Conservation (phyloP, 768 basidiomycete species). For the Suillus brevipes region DNA sequence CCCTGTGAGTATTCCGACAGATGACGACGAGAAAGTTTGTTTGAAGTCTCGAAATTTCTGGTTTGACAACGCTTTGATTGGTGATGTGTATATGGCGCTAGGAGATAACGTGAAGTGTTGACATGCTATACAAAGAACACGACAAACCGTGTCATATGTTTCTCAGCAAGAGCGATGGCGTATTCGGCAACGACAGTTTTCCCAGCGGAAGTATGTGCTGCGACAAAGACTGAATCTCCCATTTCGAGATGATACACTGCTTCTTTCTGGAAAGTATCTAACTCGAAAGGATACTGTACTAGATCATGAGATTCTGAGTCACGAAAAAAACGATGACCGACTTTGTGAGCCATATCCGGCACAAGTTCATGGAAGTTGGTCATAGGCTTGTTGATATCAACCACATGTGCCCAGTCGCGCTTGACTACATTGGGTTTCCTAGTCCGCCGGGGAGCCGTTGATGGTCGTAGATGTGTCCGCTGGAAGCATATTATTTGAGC, state of each 20-base stretch:
- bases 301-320: slow-evolving; percentile 7
- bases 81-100: slow-evolving; percentile 98
- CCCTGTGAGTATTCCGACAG: slow-evolving; percentile 95
- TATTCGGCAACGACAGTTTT: slow-evolving; percentile 99
- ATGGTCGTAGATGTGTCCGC: slow-evolving; percentile 60
- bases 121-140: slow-evolving; percentile 15
- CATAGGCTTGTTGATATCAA: slow-evolving; percentile 89
- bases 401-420: slow-evolving; percentile 97
- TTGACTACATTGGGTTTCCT: slow-evolving; percentile 60
- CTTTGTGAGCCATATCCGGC: slow-evolving; percentile 95
- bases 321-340: slow-evolving; percentile 28
- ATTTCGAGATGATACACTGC: slow-evolving; percentile 97
- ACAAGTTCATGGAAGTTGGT: slow-evolving; percentile 89
- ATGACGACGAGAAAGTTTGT: slow-evolving; percentile 86
- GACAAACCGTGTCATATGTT: slow-evolving; percentile 95
- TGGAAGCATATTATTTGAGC: slow-evolving; percentile 25
- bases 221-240: slow-evolving; percentile 99
- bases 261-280: slow-evolving; percentile 98
- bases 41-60: slow-evolving; percentile 99
- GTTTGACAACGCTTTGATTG: slow-evolving; percentile 97
- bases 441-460: slow-evolving; percentile 40
- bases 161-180: slow-evolving; percentile 93
- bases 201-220: slow-evolving; percentile 98
- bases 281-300: slow-evolving; percentile 91
- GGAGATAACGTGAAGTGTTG: slow-evolving; percentile 9